These are phyloP conservation scores for Aureoboletus auriporus DNA, from an alignment of 768 basidiomycete species.

Conservation along the genomic window DNA sequence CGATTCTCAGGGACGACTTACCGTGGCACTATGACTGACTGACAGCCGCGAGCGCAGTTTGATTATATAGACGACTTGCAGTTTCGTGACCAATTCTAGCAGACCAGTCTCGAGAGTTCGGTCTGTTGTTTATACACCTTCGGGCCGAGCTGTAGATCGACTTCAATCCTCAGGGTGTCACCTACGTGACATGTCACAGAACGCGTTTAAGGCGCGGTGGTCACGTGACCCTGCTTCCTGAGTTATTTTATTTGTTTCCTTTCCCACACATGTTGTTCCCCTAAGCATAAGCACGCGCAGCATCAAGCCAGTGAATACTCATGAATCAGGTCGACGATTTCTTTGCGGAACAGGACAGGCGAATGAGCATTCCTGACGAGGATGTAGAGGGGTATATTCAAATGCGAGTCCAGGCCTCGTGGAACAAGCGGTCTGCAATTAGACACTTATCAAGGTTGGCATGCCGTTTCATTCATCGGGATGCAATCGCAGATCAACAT, in stretches of 20 bases:
- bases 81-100: too few species aligned
- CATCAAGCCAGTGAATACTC: background rate
- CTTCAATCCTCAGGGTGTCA: too few species aligned
- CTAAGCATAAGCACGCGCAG: background rate
- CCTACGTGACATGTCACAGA: too few species aligned
- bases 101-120: too few species aligned
- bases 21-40: too few species aligned
- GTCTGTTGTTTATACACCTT: too few species aligned
- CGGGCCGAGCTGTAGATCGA: too few species aligned
- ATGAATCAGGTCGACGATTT: constrained; percentile 42
- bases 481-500: constrained; percentile 3
- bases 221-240: too few species aligned
- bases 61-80: too few species aligned
- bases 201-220: too few species aligned
- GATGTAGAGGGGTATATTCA: constrained; percentile 45
- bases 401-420: constrained; percentile 20
- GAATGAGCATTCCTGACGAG: constrained; percentile 53
- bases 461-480: constrained; percentile 4
- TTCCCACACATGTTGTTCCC: too few species aligned
- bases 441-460: background rate
- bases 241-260: too few species aligned
- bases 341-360: constrained; percentile 51
- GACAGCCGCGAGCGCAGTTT: background rate
- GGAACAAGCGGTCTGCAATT: constrained; percentile 15
- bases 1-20: constrained; percentile 20